phyloP scores from a whole-genome alignment of 78 protist genomes.

The Cyanophora paradoxa region DNA sequence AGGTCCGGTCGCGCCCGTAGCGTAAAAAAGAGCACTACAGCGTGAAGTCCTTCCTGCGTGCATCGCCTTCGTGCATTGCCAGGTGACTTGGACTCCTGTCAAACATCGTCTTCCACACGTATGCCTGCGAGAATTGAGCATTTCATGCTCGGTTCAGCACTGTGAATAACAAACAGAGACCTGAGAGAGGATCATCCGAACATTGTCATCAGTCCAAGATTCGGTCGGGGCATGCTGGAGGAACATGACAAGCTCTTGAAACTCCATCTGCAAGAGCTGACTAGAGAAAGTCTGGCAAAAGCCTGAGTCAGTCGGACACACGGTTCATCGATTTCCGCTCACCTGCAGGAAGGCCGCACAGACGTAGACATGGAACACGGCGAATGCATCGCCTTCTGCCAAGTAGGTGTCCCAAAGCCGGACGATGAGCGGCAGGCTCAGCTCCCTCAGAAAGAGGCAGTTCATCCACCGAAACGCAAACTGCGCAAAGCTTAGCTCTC shows the following conservation, averaged over 20 bases:
- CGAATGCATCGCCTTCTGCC: not conserved
- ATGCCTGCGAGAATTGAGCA: no score
- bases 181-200: not conserved
- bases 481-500: no score
- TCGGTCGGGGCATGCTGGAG: not conserved
- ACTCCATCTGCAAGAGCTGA: not conserved
- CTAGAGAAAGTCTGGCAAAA: not conserved
- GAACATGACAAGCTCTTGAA: not conserved
- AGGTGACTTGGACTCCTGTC: no score
- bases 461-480: slow-evolving; percentile 37
- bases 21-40: no score
- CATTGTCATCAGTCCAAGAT: not conserved
- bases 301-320: no score
- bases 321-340: no score
- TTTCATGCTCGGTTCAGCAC: no score
- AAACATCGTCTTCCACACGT: no score
- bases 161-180: not conserved
- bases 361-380: slow-evolving; percentile 10
- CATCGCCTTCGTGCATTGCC: no score
- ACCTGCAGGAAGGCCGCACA: not conserved
- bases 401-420: slow-evolving; percentile 36
- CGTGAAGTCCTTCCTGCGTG: no score
- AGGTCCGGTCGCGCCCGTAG: no score
- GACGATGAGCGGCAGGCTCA: not conserved
- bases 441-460: slow-evolving; percentile 27